Base-by-base conservation (phyloP, 257 asterid genomes). In the Solanum chilense region DNA sequence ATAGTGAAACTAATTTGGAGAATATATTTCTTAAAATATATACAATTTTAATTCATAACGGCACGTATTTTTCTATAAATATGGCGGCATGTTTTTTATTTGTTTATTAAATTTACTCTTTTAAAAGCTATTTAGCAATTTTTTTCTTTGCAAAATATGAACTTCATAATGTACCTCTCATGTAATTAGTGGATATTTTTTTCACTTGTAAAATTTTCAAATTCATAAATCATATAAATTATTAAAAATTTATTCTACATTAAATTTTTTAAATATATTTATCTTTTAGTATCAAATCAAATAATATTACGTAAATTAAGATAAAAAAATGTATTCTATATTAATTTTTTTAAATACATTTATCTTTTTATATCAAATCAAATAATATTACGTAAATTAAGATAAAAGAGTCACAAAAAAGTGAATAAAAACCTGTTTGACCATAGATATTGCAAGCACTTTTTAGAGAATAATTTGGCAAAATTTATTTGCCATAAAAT, bases 261-360 rank as follows among this genome's bases (percentile, higher is more conserved):
- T 0, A 20, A 0, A 58, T 7, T 3, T 20, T 58, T 20, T 58
- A 20, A 20, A 58, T 20, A 1, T 58, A 0, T 58, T 58, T 56
- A 1, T 56, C 20, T 56, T 1, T 6, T 56, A 20, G 1, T 7
- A 20, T 58, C 25, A 58, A 3, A 56, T 56, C 10, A 18, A 56
- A 56, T 56, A 0, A 0, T 56, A 12, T 20, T 56, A 56, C 25
- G 1, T 7, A 52, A 16, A 56, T 56, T 7, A 56, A 56, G 2
- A 58, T 58, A 20, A 58, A 5, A 58, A 49, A 15, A 0, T 18
- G 7, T 20, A 56, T 56, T 56, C 20, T 18, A 18, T 0, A 58
- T 21, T 0, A 21, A 0, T 8, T 3, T 0, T 21, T 58, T 21
- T 58, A 21, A 21, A 58, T 21, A 1, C 21, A 0, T 58, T 58